Base-by-base conservation (phyloP, 2,329 filamentous ascomycete genomes). In the Hypoxylon sp. region DNA sequence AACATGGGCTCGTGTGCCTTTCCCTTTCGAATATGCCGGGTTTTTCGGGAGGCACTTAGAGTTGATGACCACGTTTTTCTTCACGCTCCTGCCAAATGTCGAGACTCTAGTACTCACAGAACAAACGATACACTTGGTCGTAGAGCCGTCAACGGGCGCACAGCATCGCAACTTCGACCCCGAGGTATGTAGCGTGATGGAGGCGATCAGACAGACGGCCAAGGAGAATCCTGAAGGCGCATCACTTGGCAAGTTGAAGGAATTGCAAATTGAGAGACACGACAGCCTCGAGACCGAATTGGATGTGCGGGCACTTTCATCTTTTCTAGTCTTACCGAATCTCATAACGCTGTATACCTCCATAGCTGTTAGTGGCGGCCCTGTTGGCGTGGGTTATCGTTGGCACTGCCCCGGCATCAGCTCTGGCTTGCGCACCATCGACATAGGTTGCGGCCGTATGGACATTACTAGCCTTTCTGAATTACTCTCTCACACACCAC, bases 401-500 rank as follows among this genome's bases (percentile, higher is more conserved):
- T 69, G 69, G 62, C 27, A 31, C 5, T 67, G 69, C n/a, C 17
- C 60, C 0, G 59, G 59, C 27, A 47, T 63, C 8, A 48, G 51
- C 10, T 68, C 67, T 15, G 51, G 51, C 21, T 42, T 72, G 3
- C 52, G 52, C 15, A 54, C 29, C 13, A 65, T 73, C 13, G 53
- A 67, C 32, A 17, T 71, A 5, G 44, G 53, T 7, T 27, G 54
- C 8, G 52, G 54, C 51, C 65, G 59, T 27, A 59, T 70, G 62
- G 62, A 70, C 37, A 53, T 32, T 7, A 29, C 19, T 2, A 19
- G 37, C 24, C 46, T 72, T 42, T 62, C 62, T 13, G 35, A 60
- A 24, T 47, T 73, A 15, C 60, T 73, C 1, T 62, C 64, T 10
- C 64, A 67, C 39, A 71, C 53, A 6, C 71, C 71, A 31, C 42